Percentiles rank a stretch among this genome's conserved stretches.
Evolutionary conservation across 179 eudicot species (phyloP).

Genomic region (Gypsophila paniculata): DNA sequence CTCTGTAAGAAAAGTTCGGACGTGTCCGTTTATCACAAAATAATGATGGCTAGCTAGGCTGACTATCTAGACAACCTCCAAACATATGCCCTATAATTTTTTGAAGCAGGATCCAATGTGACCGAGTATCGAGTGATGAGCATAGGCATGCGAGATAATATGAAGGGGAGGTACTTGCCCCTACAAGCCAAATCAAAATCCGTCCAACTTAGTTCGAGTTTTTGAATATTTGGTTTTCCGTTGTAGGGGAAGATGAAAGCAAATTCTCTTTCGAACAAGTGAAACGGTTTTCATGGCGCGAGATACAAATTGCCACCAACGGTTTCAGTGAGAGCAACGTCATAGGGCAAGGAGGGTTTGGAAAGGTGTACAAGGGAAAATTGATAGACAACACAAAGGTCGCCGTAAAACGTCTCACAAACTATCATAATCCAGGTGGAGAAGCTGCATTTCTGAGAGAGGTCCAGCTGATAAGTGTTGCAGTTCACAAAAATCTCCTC

Average conservation of each 20-base stretch:
- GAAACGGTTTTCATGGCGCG: constrained; percentile 83
- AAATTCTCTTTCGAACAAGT: constrained; percentile 75
- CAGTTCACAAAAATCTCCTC: constrained; percentile 88
- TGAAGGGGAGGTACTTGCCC: too few relatives aligned
- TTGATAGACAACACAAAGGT: constrained; percentile 58
- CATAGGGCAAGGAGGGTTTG: constrained; percentile 94
- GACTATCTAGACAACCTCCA: too few relatives aligned
- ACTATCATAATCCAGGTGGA: constrained; percentile 74
- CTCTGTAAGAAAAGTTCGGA: too few relatives aligned
- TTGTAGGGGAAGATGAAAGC: constrained; percentile 71
- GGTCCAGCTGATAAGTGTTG: constrained; percentile 78
- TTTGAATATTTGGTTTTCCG: constrained; percentile 2
- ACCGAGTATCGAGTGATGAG: too few relatives aligned
- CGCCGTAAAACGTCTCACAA: constrained; percentile 83
- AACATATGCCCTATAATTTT: too few relatives aligned
- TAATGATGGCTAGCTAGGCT: too few relatives aligned
- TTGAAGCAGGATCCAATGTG: too few relatives aligned
- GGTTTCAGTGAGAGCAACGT: constrained; percentile 68
- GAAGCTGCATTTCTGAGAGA: constrained; percentile 90
- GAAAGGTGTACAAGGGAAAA: constrained; percentile 80
- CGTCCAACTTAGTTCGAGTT: too few relatives aligned
- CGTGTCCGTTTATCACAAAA: too few relatives aligned
- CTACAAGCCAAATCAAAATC: too few relatives aligned
- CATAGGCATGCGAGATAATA: too few relatives aligned
- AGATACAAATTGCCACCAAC: constrained; percentile 73